Evolutionary conservation across 2,329 filamentous ascomycete genomes (phyloP).

Genomic region (Alternaria burnsii): DNA sequence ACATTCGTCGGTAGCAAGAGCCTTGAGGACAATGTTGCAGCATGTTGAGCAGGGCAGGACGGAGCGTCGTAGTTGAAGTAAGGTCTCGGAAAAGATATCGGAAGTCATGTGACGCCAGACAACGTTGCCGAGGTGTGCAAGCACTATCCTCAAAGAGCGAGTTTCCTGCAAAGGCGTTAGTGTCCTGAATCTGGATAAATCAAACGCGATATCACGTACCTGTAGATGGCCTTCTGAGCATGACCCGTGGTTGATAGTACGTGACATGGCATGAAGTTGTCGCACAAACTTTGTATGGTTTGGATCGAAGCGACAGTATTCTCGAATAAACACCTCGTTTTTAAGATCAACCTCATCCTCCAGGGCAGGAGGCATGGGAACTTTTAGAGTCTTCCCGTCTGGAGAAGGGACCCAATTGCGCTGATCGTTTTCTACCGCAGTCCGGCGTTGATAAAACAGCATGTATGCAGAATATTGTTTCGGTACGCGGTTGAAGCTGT

Average conservation of each 20-base stretch:
- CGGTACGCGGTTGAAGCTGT: slow-evolving; percentile 37
- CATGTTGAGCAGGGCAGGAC: slow-evolving; percentile 63
- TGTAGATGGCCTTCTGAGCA: slow-evolving; percentile 58
- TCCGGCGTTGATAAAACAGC: slow-evolving; percentile 91
- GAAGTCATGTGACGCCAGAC: slow-evolving; percentile 75
- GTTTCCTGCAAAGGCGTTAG: slow-evolving; percentile 51
- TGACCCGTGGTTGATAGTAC: slow-evolving; percentile 57
- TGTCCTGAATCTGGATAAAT: background rate
- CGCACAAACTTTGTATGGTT: slow-evolving; percentile 73
- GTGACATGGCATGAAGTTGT: slow-evolving; percentile 67
- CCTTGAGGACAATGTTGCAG: slow-evolving; percentile 67
- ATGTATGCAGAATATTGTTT: slow-evolving; percentile 81
- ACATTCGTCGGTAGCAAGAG: slow-evolving; percentile 64
- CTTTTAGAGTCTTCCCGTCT: slow-evolving; percentile 55
- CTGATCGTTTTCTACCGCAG: slow-evolving; percentile 62
- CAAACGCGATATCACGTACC: slow-evolving; percentile 9
- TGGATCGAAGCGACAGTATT: slow-evolving; percentile 81
- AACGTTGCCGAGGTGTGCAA: slow-evolving; percentile 78
- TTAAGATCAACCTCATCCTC: slow-evolving; percentile 69
- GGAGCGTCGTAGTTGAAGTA: slow-evolving; percentile 61
- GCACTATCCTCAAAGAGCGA: slow-evolving; percentile 62
- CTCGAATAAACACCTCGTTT: slow-evolving; percentile 76
- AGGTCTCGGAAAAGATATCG: slow-evolving; percentile 67
- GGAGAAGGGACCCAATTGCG: slow-evolving; percentile 51
- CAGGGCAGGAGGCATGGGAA: slow-evolving; percentile 56